phyloP scores from a whole-genome alignment of 1,284 basidiomycete genomes.

The Chalciporus sp. region DNA sequence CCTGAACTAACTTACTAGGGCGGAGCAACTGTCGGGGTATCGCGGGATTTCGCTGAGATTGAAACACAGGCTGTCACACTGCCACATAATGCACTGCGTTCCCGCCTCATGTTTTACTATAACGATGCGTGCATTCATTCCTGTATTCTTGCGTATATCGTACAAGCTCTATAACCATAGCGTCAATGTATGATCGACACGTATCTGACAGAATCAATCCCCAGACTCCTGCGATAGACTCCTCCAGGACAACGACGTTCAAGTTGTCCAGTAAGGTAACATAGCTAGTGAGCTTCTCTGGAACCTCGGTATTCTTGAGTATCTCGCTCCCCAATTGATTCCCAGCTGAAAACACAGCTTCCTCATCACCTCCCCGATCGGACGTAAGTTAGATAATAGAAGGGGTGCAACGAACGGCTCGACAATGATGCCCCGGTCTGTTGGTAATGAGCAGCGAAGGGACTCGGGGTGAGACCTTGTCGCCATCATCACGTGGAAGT shows the following conservation, averaged over 20 bases:
- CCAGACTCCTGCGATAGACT: slow-evolving; percentile 86
- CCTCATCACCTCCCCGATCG: slow-evolving; percentile 59
- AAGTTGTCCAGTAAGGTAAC: slow-evolving; percentile 92
- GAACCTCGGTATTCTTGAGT: slow-evolving; percentile 32
- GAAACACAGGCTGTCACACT: too few species aligned
- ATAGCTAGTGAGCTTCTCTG: slow-evolving; percentile 30
- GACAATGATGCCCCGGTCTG: slow-evolving; percentile 75
- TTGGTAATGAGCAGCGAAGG: slow-evolving; percentile 85
- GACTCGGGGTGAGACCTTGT: slow-evolving; percentile 64
- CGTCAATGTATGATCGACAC: slow-evolving; percentile 41
- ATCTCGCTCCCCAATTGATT: slow-evolving; percentile 53
- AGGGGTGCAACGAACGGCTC: slow-evolving; percentile 68
- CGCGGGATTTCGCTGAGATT: neutral
- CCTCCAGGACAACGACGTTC: slow-evolving; percentile 94
- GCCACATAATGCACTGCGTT: too few species aligned
- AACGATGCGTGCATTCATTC: neutral
- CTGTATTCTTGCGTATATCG: slow-evolving; percentile 5
- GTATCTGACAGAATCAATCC: slow-evolving; percentile 83
- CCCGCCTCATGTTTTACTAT: neutral
- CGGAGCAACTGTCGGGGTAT: too few species aligned
- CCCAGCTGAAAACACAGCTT: slow-evolving; percentile 64
- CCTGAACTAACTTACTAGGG: neutral
- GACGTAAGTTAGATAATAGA: slow-evolving; percentile 53
- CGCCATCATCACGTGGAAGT: slow-evolving; percentile 40
- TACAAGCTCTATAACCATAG: neutral